phyloP scores from a whole-genome alignment of 2,329 filamentous ascomycete species.

The Talaromyces funiculosus region DNA sequence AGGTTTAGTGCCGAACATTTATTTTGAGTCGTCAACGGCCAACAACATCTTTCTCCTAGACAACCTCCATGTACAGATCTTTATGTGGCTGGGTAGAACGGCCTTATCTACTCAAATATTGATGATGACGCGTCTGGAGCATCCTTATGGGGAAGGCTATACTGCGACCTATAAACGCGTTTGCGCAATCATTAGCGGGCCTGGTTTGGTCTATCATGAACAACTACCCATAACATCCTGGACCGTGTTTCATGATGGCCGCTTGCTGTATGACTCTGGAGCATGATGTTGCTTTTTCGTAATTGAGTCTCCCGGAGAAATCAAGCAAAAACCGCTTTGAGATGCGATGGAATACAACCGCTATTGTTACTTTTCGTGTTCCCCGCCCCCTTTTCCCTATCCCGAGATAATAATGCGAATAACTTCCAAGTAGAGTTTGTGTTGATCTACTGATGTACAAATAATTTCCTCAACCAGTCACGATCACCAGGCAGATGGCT shows the following conservation, averaged over 20 bases:
- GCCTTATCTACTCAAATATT: too few relatives aligned
- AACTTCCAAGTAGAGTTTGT: not conserved
- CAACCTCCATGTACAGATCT: not conserved
- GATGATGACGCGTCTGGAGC: not conserved
- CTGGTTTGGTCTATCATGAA: not conserved
- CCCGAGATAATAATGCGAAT: not conserved
- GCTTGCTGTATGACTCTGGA: not conserved
- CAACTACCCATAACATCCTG: not conserved
- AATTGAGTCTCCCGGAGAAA: not conserved
- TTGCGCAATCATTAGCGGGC: not conserved
- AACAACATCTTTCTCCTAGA: not conserved
- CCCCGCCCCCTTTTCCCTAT: not conserved
- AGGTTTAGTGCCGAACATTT: not conserved
- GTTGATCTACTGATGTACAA: not conserved
- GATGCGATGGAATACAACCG: not conserved
- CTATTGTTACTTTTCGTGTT: not conserved
- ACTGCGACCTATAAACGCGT: not conserved
- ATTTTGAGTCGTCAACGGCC: not conserved
- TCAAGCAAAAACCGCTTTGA: not conserved
- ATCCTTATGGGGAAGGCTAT: not conserved
- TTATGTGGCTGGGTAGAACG: not conserved
- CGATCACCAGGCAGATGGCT: not conserved
- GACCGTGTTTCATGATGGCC: not conserved
- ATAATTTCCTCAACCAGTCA: not conserved
- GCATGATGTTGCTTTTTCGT: not conserved